Percentiles rank a stretch among this genome's conserved stretches.
Evolutionary conservation across 1,284 basidiomycete species (phyloP).

Genomic region (Microbotryum silenes-acaulis): DNA sequence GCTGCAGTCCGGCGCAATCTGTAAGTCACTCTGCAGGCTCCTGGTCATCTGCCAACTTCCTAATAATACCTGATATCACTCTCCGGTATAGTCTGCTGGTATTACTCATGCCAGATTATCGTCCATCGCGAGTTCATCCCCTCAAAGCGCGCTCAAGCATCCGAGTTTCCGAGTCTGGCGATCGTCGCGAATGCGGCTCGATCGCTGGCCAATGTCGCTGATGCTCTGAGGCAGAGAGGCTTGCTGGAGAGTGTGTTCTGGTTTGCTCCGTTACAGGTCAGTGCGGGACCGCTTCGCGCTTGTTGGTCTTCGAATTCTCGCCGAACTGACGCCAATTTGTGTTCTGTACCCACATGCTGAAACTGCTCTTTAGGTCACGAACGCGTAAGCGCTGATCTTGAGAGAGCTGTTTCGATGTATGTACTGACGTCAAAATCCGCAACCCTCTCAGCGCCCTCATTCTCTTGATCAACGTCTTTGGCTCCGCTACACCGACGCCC

Average conservation of each 20-base stretch:
- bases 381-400: neutral
- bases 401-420: no score
- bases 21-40: neutral
- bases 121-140: conserved; percentile 31
- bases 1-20: neutral
- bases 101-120: conserved; percentile 15
- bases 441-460: conserved; percentile 47
- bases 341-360: neutral
- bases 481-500: no score
- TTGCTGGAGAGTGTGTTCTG: conserved; percentile 7
- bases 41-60: no score
- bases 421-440: no score
- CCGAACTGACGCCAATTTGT: neutral
- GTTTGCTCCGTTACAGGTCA: conserved; percentile 18
- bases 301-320: neutral
- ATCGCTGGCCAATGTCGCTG: conserved; percentile 26
- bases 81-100: no score
- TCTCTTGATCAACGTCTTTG: conserved; percentile 65
- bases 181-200: conserved; percentile 33
- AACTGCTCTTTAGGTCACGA: neutral
- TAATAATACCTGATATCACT: no score
- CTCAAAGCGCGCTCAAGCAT: conserved; percentile 20
- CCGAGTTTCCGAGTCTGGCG: conserved; percentile 36
- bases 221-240: conserved; percentile 9
- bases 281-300: neutral